Conservation (phyloP, 495 filamentous ascomycete species). For the Talaromyces trachyspermus region DNA sequence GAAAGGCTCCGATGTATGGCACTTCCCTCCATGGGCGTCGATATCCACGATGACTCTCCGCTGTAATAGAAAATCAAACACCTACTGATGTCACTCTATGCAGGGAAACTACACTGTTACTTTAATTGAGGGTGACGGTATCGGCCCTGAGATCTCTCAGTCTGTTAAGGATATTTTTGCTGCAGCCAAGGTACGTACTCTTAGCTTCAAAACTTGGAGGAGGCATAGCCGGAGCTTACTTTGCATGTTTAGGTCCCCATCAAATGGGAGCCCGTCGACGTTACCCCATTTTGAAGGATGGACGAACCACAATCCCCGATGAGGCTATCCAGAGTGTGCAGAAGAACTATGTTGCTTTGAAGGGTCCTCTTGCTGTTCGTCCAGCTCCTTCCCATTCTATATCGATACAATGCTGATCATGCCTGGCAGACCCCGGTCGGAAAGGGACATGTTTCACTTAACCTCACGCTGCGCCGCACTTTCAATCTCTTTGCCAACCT, state of each 20-base stretch:
- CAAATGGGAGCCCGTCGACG: slow-evolving; percentile 95
- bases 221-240: slow-evolving; percentile 11
- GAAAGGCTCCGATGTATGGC: slow-evolving; percentile 74
- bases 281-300: slow-evolving; percentile 89
- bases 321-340: slow-evolving; percentile 84
- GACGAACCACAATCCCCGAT: slow-evolving; percentile 84
- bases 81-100: not conserved
- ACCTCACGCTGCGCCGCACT: slow-evolving; percentile 93
- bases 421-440: slow-evolving; percentile 77
- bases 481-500: slow-evolving; percentile 99
- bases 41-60: no score
- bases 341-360: slow-evolving; percentile 91
- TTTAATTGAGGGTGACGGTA: slow-evolving; percentile 97
- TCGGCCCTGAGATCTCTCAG: slow-evolving; percentile 94
- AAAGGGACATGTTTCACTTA: slow-evolving; percentile 98
- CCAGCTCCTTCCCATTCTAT: not conserved
- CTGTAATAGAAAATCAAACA: not conserved
- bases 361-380: slow-evolving; percentile 91
- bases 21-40: slow-evolving; percentile 10
- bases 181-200: slow-evolving; percentile 69
- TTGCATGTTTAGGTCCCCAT: slow-evolving; percentile 70
- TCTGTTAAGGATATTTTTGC: slow-evolving; percentile 96
- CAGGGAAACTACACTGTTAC: slow-evolving; percentile 94
- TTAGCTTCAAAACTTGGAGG: not conserved
- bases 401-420: not conserved